Conservation (phyloP, 1,284 basidiomycete genomes). For the Ganoderma multipileum region DNA sequence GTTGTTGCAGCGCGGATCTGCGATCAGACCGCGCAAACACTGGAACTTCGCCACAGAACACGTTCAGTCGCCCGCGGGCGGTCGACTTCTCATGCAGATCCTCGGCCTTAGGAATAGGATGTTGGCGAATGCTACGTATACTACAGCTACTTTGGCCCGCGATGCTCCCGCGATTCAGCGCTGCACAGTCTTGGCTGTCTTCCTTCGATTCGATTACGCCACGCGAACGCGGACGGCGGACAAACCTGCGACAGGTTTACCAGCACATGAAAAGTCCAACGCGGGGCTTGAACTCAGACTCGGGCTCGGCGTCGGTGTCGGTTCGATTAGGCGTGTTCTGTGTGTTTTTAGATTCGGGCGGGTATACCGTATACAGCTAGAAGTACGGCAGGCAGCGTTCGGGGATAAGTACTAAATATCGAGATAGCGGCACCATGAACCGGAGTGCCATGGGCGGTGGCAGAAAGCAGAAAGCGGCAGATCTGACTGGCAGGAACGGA, state of each 20-base stretch:
- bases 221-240: not conserved
- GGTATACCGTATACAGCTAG: constrained; percentile 1
- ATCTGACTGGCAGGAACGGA: constrained; percentile 33
- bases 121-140: not conserved
- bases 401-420: constrained; percentile 1
- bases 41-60: not conserved
- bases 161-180: not conserved
- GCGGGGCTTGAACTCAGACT: not conserved
- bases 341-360: not conserved
- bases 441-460: not conserved
- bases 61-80: not conserved
- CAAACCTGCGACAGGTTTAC: not conserved
- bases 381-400: not conserved
- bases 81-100: not conserved
- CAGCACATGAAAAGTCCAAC: not conserved
- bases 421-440: not conserved
- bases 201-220: not conserved
- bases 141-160: not conserved
- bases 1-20: not conserved
- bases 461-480: constrained; percentile 11
- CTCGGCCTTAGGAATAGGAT: not conserved
- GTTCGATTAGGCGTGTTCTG: not conserved
- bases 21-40: not conserved
- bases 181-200: not conserved
- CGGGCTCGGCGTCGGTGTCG: not conserved